Base-by-base conservation (phyloP, 495 filamentous ascomycete species). In the Daldinia grandis region DNA sequence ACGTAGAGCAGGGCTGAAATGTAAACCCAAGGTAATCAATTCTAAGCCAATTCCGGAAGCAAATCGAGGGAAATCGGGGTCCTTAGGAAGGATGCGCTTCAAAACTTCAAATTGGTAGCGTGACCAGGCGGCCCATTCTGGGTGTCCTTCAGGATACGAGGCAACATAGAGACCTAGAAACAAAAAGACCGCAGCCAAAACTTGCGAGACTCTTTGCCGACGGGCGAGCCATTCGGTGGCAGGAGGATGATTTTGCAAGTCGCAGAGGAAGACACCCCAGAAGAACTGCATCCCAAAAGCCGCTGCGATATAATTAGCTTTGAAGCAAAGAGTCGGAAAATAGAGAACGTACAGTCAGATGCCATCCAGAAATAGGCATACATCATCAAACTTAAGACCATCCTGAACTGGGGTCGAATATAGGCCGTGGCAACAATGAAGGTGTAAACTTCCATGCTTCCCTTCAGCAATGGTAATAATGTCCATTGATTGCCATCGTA, bases 401-500 rank as follows among this genome's bases (percentile, higher is more conserved):
- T 80, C 21, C 89, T 83, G 73, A 83, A 88, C 50, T 82, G 79
- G 54, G 86, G 84, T 64, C 83, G 85, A 67, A 87, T 80, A 68
- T 86, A 87, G 74, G 85, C 80, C 0, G 85, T 87, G 3, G 85
- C 86, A 17, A 86, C 76, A 4, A 89, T 76, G 40, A 87, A 79
- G 12, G 85, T 78, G 63, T 89, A 91, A 3, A 90, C 84, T 58
- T 87, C 74, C 84, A 90, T 88, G 19, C 86, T 87, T 4, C 87
- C 87, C 70, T 85, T 83, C 31, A 91, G 76, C 49, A 91, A 72
- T 2, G 87, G 88, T n/a, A 88, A 75, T 37, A 91, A 69, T 4
- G 89, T 88, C 89, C 89, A 91, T 71, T 90, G 88, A 53, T 90
- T 87, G 28, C 84, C 85, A 68, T 90, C 89, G 68, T 89, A 91